A percentile compares a stretch with the other conserved stretches of the same genome.
Conservation (phyloP, 1,139 yeast species). For the Pichia sp. region DNA sequence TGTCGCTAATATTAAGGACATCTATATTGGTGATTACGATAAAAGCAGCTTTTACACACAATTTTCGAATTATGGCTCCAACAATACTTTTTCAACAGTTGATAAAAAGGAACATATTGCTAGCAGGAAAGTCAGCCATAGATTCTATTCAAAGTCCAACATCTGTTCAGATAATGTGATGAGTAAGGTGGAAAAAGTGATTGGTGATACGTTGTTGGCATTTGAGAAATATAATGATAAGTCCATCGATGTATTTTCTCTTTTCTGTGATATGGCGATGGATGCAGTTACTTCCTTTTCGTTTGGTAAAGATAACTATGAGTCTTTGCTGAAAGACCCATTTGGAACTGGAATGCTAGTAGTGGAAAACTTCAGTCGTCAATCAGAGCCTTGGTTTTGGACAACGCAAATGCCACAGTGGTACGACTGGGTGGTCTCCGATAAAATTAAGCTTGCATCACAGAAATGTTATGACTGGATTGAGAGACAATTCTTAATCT, state of each 20-base stretch:
- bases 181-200: conserved; percentile 27
- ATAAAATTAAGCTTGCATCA: conserved; percentile 34
- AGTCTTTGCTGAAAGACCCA: conserved; percentile 23
- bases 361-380: conserved; percentile 43
- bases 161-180: conserved; percentile 27
- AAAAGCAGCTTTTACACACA: conserved; percentile 56
- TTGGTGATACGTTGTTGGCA: conserved; percentile 21
- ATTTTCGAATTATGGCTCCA: conserved; percentile 51
- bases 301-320: conserved; percentile 42
- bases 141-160: conserved; percentile 42
- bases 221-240: conserved; percentile 18
- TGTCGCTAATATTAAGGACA: conserved; percentile 42
- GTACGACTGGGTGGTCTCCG: conserved; percentile 44
- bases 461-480: conserved; percentile 45
- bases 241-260: conserved; percentile 47
- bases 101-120: conserved; percentile 42
- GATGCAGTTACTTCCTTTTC: conserved; percentile 61
- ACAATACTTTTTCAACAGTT: conserved; percentile 53
- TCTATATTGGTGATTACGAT: conserved; percentile 53
- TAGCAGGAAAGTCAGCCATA: conserved; percentile 41
- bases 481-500: conserved; percentile 32
- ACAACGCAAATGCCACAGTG: conserved; percentile 54
- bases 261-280: conserved; percentile 67
- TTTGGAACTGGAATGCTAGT: conserved; percentile 32
- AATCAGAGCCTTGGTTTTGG: conserved; percentile 65